These are phyloP conservation scores for Colletotrichum australisinense DNA, from an alignment of 2,329 filamentous ascomycete genomes.

Conservation along the genomic window DNA sequence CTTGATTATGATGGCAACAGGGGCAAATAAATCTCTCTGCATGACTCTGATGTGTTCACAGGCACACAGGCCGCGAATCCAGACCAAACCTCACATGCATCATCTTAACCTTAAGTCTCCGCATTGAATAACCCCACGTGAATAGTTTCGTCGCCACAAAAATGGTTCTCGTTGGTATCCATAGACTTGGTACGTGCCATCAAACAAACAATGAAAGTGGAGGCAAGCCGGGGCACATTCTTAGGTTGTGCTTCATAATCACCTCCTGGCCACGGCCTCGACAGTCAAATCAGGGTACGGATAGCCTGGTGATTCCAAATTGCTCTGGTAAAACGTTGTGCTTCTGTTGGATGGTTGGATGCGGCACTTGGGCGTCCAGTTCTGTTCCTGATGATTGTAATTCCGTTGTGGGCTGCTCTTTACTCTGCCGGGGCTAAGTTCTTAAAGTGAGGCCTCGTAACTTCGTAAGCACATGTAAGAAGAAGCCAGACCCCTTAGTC, in stretches of 20 bases:
- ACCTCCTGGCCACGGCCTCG: not conserved
- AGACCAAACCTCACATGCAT: not conserved
- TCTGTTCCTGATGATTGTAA: conserved; percentile 7
- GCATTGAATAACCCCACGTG: not conserved
- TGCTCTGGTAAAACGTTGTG: not conserved
- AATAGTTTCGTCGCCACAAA: not conserved
- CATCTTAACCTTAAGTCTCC: not conserved
- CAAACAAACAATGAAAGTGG: too few relatives aligned
- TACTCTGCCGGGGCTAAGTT: not conserved
- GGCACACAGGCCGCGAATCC: not conserved
- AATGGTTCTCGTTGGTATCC: not conserved
- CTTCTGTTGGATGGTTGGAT: not conserved
- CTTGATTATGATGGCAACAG: not conserved
- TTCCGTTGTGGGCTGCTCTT: not conserved
- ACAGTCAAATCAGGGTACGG: not conserved
- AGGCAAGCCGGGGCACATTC: not conserved
- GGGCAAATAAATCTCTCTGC: not conserved
- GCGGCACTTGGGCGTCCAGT: not conserved
- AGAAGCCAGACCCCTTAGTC: not conserved
- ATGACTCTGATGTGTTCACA: not conserved
- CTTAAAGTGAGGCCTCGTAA: not conserved
- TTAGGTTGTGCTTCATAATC: not conserved
- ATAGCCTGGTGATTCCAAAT: not conserved
- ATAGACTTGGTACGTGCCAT: not conserved
- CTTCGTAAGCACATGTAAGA: not conserved